Conservation (phyloP, 2,329 filamentous ascomycete genomes). For the Delphinella strobiligena region DNA sequence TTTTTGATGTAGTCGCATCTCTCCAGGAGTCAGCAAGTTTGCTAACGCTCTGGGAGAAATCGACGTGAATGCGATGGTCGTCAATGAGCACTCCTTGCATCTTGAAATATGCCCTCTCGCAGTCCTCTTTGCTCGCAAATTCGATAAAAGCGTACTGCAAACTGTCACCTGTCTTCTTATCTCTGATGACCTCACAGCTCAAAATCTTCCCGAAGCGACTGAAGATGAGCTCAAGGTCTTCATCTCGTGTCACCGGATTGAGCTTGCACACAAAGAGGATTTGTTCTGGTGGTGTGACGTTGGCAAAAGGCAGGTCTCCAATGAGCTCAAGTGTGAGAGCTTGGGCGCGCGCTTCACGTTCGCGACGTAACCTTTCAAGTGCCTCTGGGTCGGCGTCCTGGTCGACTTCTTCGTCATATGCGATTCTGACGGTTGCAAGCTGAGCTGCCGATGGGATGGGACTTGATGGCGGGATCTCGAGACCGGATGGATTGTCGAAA, state of each 20-base stretch:
- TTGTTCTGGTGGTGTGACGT: conserved; percentile 95
- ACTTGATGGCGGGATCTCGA: conserved; percentile 67
- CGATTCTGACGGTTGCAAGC: conserved; percentile 81
- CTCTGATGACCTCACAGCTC: conserved; percentile 90
- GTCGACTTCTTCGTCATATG: conserved; percentile 72
- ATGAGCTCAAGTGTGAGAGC: conserved; percentile 95
- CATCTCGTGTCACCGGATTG: conserved; percentile 89
- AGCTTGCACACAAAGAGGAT: conserved; percentile 97
- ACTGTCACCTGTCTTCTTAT: conserved; percentile 87
- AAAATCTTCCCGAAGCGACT: conserved; percentile 91
- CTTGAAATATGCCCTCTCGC: conserved; percentile 93
- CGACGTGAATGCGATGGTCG: conserved; percentile 93
- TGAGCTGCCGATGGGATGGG: conserved; percentile 75
- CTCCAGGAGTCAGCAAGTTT: conserved; percentile 86
- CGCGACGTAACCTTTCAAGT: conserved; percentile 66
- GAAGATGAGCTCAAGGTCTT: conserved; percentile 92
- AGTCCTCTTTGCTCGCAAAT: conserved; percentile 83
- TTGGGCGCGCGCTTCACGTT: conserved; percentile 85
- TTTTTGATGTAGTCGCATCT: conserved; percentile 70
- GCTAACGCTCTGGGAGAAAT: conserved; percentile 89
- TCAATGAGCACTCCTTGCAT: conserved; percentile 98
- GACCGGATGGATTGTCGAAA: conserved; percentile 65
- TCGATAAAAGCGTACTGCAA: conserved; percentile 97
- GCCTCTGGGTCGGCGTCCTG: conserved; percentile 70
- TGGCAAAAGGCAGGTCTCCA: conserved; percentile 90